A percentile compares a stretch with the other conserved stretches of the same genome.
These are phyloP conservation scores for Austroboletus eburneus DNA, from an alignment of 768 basidiomycete species.

Conservation along the genomic window DNA sequence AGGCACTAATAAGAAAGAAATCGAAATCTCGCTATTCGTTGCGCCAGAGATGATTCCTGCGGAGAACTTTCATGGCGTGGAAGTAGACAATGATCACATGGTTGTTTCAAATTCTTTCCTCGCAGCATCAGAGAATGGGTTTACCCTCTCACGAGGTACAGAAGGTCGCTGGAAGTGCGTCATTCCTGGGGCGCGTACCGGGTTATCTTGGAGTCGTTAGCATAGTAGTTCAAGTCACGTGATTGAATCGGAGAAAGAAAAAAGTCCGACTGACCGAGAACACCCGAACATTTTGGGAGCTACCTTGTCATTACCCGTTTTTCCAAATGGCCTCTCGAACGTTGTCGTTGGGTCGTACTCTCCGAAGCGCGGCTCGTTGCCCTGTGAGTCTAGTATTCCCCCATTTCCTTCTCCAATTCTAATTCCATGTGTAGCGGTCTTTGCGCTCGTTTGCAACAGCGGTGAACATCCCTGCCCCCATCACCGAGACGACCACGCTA, in stretches of 20 bases:
- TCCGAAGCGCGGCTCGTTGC: slow-evolving; percentile 36
- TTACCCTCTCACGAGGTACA: slow-evolving; percentile 33
- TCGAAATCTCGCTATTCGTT: slow-evolving; percentile 23
- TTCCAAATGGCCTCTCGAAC: slow-evolving; percentile 44
- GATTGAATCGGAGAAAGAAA: slow-evolving; percentile 20
- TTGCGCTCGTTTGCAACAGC: slow-evolving; percentile 75
- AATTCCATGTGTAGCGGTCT: slow-evolving; percentile 36
- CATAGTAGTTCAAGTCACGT: slow-evolving; percentile 4
- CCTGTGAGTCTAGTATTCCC: slow-evolving; percentile 30
- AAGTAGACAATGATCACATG: neutral
- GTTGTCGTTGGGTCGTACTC: slow-evolving; percentile 40
- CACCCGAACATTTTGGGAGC: slow-evolving; percentile 25
- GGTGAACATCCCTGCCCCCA: slow-evolving; percentile 60
- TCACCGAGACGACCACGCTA: slow-evolving; percentile 89
- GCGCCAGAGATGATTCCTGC: slow-evolving; percentile 16
- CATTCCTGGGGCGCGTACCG: slow-evolving; percentile 31
- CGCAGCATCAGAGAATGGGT: slow-evolving; percentile 54
- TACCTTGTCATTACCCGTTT: slow-evolving; percentile 25
- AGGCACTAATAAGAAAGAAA: slow-evolving; percentile 1
- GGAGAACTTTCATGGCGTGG: neutral
- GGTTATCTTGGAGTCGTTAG: slow-evolving; percentile 14
- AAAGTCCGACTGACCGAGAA: slow-evolving; percentile 29
- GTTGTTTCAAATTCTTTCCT: slow-evolving; percentile 32
- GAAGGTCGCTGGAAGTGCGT: slow-evolving; percentile 41
- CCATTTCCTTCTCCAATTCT: neutral